phyloP scores from a whole-genome alignment of 2,329 filamentous ascomycete species.

The Sordariomycetes sp. region DNA sequence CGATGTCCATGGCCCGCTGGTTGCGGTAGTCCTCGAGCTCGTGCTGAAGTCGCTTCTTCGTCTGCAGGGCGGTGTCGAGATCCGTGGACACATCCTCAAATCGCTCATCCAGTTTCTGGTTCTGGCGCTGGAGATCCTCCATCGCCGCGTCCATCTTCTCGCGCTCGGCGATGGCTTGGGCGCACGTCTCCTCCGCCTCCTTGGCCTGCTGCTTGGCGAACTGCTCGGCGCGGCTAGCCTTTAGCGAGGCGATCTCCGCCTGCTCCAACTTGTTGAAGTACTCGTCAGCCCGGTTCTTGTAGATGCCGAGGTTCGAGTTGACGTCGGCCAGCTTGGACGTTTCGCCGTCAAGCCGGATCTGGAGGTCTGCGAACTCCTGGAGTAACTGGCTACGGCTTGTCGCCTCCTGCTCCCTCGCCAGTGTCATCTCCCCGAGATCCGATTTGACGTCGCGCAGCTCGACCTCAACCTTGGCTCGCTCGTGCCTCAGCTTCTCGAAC shows the following conservation, averaged over 20 bases:
- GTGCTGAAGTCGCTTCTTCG: slow-evolving; percentile 90
- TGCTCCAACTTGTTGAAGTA: slow-evolving; percentile 97
- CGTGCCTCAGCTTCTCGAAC: slow-evolving; percentile 77
- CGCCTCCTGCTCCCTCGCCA: slow-evolving; percentile 75
- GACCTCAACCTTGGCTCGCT: slow-evolving; percentile 69
- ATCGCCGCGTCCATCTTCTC: slow-evolving; percentile 81
- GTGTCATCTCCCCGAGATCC: slow-evolving; percentile 70
- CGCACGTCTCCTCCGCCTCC: slow-evolving; percentile 86
- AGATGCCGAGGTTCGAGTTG: slow-evolving; percentile 71
- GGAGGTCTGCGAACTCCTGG: slow-evolving; percentile 85
- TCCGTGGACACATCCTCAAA: slow-evolving; percentile 88
- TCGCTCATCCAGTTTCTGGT: slow-evolving; percentile 81
- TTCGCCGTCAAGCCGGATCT: slow-evolving; percentile 86
- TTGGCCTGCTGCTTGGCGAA: slow-evolving; percentile 84
- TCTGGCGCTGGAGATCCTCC: slow-evolving; percentile 82
- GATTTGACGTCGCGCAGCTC: slow-evolving; percentile 76
- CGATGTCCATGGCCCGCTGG: slow-evolving; percentile 89
- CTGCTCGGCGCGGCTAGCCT: slow-evolving; percentile 82
- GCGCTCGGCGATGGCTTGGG: slow-evolving; percentile 81
- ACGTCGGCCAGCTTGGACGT: slow-evolving; percentile 77
- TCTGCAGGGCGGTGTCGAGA: slow-evolving; percentile 71
- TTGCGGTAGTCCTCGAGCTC: slow-evolving; percentile 96
- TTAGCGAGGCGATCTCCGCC: slow-evolving; percentile 89
- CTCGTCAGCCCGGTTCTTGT: slow-evolving; percentile 87
- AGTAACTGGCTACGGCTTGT: slow-evolving; percentile 81